phyloP scores from a whole-genome alignment of 768 basidiomycete genomes.

The Lactarius evosmus region DNA sequence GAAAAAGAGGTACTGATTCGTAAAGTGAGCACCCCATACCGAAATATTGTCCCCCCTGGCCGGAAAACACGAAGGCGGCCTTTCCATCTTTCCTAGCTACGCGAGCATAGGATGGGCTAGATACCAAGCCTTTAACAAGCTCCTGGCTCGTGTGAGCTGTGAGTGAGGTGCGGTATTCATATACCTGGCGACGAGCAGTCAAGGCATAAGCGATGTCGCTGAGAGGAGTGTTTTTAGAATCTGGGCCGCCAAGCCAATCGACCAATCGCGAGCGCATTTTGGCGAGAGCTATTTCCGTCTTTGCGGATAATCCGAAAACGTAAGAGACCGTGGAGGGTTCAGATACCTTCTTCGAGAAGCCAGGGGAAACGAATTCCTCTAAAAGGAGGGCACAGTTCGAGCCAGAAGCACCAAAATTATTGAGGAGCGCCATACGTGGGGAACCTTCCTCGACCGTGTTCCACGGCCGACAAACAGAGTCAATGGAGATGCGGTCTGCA shows the following conservation, averaged over 20 bases:
- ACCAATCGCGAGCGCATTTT: constrained; percentile 47
- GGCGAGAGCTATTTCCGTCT: constrained; percentile 47
- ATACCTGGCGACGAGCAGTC: constrained; percentile 61
- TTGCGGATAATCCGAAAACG: constrained; percentile 62
- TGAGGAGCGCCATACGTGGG: constrained; percentile 56
- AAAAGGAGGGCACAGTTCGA: constrained; percentile 63
- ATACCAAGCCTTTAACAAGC: constrained; percentile 44
- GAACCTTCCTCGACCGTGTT: constrained; percentile 32
- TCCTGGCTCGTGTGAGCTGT: constrained; percentile 44
- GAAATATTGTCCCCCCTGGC: constrained; percentile 65
- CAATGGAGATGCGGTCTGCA: constrained; percentile 49
- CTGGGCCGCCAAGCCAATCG: constrained; percentile 42
- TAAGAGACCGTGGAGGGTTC: constrained; percentile 30
- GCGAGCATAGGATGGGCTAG: constrained; percentile 36
- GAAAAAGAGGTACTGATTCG: constrained; percentile 46
- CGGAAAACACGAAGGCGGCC: constrained; percentile 67
- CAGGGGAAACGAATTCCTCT: constrained; percentile 42
- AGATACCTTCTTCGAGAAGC: not conserved
- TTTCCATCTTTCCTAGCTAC: constrained; percentile 34
- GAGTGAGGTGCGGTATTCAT: constrained; percentile 51
- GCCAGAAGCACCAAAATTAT: constrained; percentile 75
- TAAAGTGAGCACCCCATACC: constrained; percentile 65
- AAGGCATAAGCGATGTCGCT: constrained; percentile 62
- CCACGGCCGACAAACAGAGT: constrained; percentile 45
- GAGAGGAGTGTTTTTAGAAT: constrained; percentile 33